Conservation (phyloP, 2,329 filamentous ascomycete species). For the Colletotrichum limetticola region DNA sequence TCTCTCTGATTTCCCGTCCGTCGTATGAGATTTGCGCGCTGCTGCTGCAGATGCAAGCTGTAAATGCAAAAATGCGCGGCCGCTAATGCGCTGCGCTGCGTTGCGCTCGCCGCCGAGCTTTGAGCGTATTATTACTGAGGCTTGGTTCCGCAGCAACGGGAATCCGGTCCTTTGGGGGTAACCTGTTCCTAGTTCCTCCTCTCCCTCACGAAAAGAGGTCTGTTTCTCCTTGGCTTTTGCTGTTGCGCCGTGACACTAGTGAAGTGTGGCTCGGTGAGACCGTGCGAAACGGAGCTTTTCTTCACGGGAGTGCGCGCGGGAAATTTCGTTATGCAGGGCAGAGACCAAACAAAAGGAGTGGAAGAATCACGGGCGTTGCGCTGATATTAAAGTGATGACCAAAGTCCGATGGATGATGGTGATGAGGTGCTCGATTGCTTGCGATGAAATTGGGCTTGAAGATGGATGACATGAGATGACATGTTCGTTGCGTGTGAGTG, state of each 20-base stretch:
- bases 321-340: not conserved
- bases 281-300: slow-evolving; percentile 4
- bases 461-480: too few species aligned
- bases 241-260: slow-evolving; percentile 15
- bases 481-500: too few species aligned
- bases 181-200: not conserved
- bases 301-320: not conserved
- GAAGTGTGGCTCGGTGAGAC: slow-evolving; percentile 13
- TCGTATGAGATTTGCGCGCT: not conserved
- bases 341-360: not conserved
- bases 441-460: too few species aligned
- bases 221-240: not conserved
- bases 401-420: not conserved
- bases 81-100: not conserved
- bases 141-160: not conserved
- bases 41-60: not conserved
- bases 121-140: not conserved
- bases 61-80: not conserved
- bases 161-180: not conserved
- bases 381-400: not conserved
- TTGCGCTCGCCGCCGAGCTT: not conserved
- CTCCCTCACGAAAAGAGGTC: not conserved
- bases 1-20: not conserved
- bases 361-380: not conserved
- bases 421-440: not conserved